Evolutionary conservation across 129 eudicot genomes (phyloP), one percentile per base, ranked within the genome.

Genomic region (Artemisia annua): DNA sequence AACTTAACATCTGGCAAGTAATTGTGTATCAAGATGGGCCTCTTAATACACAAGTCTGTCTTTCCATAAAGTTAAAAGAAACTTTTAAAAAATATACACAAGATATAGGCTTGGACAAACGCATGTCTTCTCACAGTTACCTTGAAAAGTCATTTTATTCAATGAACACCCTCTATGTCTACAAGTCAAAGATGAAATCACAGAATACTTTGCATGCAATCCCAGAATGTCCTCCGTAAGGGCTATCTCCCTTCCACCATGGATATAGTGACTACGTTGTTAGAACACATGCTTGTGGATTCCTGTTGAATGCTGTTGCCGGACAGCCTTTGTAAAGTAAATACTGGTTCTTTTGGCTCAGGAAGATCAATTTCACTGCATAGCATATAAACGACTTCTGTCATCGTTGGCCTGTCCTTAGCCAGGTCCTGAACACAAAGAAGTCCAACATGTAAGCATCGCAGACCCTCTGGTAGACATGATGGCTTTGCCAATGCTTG

Each of bases 371-470:
- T 39, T 39, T 77, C 69, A 67, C 71, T 77, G 55, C 63, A 50
- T 67, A 77, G 55, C 79, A 75, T 76, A 12, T 44, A 58, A 52
- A 77, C 72, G 4, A 53, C 73, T 26, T 80, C 46, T 1, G 82
- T 48, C 82, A 77, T 66, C 1, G 79, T 72, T 54, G 85, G 82
- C 54, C 85, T 66, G 17, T 76, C 71, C 9, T 66, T 63, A 14
- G 67, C 61, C 3, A 72, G 14, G 2, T 82, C 82, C 13, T 77
- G 82, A 66, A 76, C 82, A 67, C 85, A 76, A 62, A 76, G 76
- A 51, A 81, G 80, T 52, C 81, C 85, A 1, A 81, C 63, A 18
- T 81, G 85, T 48, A 81, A 46, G 74, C 85, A 64, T 71, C 81
- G 71, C 56, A 71, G 22, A 7, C 49, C 78, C 61, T 76, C 26